Base-by-base conservation (phyloP, 2,329 filamentous ascomycete genomes). In the Penicillium sp. region DNA sequence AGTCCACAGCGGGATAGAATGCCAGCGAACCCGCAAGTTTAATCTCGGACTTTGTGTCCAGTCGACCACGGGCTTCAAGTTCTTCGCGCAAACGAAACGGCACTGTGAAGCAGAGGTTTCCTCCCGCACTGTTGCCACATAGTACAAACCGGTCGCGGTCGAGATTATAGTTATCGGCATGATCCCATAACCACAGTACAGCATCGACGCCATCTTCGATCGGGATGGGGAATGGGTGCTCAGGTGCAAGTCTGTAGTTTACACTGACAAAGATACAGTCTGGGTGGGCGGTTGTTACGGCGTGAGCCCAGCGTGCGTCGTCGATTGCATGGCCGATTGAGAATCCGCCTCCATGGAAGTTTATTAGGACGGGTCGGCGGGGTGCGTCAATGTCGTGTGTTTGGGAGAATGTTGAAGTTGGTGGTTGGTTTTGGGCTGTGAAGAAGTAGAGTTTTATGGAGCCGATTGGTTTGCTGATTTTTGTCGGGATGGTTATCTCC, bases 131-230 rank as follows among this genome's bases (percentile, higher is more conserved):
- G 2, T 29, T 47, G 8, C 66, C 66, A 13, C 58, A 58, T 1
- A 65, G 29, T 1, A 35, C 58, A n/a, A 66, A 64, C 10, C 61
- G 59, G 1, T 16, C 14, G 2, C 39, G 52, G 27, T 68, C 63
- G 26, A 70, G 54, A 9, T 60, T 55, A 19, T 67, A 56, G 27
- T 57, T 19, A 1, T 54, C 46, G 1, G 56, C 62, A 10, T 65
- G 53, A 6, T 59, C 48, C 54, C 59, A 60, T 3, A 68, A 44
- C 67, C 65, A 69, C 1, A 61, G 44, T 5, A 72, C 39, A 2
- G 64, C 64, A 9, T 68, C 65, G 35, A 62, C 64, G 21, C 60
- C 43, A 39, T 72, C 70, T 49, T 71, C 63, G 7, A 67, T 57
- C 0, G 59, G 47, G 0, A 58, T 52, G 19, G 68, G 64, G 52